Percentiles rank a stretch among this genome's conserved stretches.
Evolutionary conservation across 768 basidiomycete genomes (phyloP).

Genomic region (Tulasnella sp.): DNA sequence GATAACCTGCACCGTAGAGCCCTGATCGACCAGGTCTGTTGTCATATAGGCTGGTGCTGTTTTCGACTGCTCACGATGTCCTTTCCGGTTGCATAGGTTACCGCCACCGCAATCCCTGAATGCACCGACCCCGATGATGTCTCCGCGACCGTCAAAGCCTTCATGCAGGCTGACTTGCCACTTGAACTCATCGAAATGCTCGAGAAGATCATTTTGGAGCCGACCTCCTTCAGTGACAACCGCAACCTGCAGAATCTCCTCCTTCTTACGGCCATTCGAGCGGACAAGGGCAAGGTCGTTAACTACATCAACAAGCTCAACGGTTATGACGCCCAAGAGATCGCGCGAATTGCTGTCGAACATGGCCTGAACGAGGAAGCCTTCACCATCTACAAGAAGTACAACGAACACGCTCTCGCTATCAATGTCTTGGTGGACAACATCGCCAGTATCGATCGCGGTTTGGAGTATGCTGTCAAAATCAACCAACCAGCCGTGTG

Average conservation of each 20-base stretch:
- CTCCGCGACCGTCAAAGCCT: conserved; percentile 97
- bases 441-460: conserved; percentile 96
- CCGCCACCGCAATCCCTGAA: conserved; percentile 94
- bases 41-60: background rate
- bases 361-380: conserved; percentile 96
- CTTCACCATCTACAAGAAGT: conserved; percentile 96
- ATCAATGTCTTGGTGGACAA: conserved; percentile 99
- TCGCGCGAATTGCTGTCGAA: conserved; percentile 95
- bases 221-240: conserved; percentile 97
- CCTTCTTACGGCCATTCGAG: conserved; percentile 92
- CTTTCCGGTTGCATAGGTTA: conserved; percentile 57
- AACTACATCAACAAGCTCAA: conserved; percentile 97
- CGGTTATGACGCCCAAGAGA: conserved; percentile 92
- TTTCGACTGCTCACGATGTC: conserved; percentile 16
- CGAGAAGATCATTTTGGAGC: conserved; percentile 98
- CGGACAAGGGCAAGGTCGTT: conserved; percentile 98
- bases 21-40: conserved; percentile 83
- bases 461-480: conserved; percentile 93
- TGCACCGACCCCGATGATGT: conserved; percentile 98
- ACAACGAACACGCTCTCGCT: conserved; percentile 91
- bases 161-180: conserved; percentile 95
- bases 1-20: conserved; percentile 92
- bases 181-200: conserved; percentile 95
- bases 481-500: conserved; percentile 96
- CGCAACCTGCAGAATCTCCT: conserved; percentile 94